Conservation (phyloP, 176 grass and related monocot species). For the Musa acuminata region DNA sequence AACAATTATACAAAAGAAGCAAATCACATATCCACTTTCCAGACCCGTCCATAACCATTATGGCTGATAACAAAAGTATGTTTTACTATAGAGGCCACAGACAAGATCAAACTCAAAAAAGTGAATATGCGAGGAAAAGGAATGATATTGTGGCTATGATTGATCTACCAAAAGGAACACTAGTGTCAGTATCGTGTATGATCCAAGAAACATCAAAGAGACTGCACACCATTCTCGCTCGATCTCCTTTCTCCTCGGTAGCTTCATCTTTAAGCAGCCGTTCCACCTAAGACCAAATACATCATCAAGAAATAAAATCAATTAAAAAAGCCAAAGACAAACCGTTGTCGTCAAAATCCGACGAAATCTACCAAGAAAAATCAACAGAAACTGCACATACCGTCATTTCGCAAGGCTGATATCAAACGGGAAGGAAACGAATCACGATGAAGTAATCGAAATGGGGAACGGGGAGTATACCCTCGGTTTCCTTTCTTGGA, state of each 20-base stretch:
- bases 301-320: not conserved
- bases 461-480: not conserved
- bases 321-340: not conserved
- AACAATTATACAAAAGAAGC: not conserved
- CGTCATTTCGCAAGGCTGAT: constrained; percentile 1
- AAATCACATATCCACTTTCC: not conserved
- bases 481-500: too few relatives aligned
- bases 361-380: not conserved
- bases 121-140: not conserved
- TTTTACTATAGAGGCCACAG: not conserved
- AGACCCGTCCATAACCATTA: not conserved
- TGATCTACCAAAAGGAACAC: not conserved
- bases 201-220: not conserved
- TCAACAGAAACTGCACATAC: not conserved
- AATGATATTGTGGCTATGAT: too few relatives aligned
- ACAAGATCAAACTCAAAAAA: not conserved
- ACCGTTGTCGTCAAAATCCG: not conserved
- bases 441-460: too few relatives aligned
- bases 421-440: not conserved
- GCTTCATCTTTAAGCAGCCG: constrained; percentile 26
- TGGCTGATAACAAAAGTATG: not conserved
- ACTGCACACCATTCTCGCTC: constrained; percentile 22
- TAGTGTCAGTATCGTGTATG: not conserved
- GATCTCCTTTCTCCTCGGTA: constrained; percentile 30
- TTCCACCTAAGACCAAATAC: not conserved